Evolutionary conservation across 176 grass and related monocot genomes (phyloP).

Genomic region (Phoenix dactylifera): DNA sequence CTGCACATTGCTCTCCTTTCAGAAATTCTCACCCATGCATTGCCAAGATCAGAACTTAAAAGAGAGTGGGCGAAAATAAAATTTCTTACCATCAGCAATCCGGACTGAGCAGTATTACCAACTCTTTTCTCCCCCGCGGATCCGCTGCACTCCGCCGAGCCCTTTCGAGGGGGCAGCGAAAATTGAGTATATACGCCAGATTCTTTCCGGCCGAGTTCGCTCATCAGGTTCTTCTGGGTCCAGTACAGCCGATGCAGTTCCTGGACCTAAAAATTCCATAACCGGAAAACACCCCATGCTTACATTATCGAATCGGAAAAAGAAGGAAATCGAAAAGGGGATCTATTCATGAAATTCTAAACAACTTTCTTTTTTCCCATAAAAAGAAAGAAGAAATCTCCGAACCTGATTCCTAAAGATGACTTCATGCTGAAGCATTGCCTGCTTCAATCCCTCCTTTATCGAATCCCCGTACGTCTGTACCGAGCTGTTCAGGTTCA

Average conservation of each 20-base stretch:
- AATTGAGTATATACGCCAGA: slow-evolving; percentile 5
- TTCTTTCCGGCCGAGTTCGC: slow-evolving; percentile 26
- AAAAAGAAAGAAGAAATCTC: background rate
- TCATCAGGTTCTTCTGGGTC: slow-evolving; percentile 28
- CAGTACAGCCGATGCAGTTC: slow-evolving; percentile 39
- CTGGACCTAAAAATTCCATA: slow-evolving; percentile 20
- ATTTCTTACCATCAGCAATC: background rate
- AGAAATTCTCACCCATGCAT: background rate
- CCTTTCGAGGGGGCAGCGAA: background rate
- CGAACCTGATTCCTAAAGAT: slow-evolving; percentile 32
- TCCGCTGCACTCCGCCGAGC: background rate
- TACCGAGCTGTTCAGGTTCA: slow-evolving; percentile 36
- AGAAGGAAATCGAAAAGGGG: background rate
- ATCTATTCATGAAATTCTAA: background rate
- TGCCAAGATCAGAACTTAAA: background rate
- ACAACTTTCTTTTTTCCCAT: too few species aligned
- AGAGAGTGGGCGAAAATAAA: too few species aligned
- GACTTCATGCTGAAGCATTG: slow-evolving; percentile 41
- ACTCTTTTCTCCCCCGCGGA: background rate
- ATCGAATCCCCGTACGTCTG: slow-evolving; percentile 12
- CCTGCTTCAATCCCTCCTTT: slow-evolving; percentile 21
- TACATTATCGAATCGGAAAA: background rate
- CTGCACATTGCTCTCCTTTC: background rate
- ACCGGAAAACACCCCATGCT: background rate
- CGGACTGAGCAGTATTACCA: too few species aligned